Evolutionary conservation across 176 grass and related monocot genomes (phyloP).

Genomic region (Musa acuminata): DNA sequence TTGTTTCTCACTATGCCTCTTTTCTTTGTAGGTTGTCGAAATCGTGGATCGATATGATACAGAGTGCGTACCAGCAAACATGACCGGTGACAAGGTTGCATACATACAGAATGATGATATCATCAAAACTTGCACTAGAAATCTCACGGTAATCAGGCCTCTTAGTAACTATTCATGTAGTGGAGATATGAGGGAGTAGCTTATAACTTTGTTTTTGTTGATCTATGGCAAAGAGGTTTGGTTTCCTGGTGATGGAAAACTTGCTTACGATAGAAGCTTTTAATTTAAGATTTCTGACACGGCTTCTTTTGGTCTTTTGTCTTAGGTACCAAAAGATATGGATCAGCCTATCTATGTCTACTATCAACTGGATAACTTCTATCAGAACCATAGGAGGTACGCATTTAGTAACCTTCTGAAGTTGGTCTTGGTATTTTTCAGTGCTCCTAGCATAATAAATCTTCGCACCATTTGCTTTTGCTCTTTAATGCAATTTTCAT

Average conservation of each 20-base stretch:
- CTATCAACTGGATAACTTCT: slow-evolving; percentile 97
- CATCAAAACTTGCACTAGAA: slow-evolving; percentile 68
- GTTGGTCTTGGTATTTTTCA: background rate
- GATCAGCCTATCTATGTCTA: slow-evolving; percentile 84
- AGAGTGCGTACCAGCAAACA: slow-evolving; percentile 46
- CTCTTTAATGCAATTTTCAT: background rate
- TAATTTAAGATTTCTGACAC: background rate
- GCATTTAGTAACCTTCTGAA: background rate
- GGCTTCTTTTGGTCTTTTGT: slow-evolving; percentile 24
- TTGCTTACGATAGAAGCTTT: background rate
- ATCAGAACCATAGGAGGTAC: slow-evolving; percentile 99
- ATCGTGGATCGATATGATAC: slow-evolving; percentile 69
- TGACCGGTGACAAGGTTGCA: slow-evolving; percentile 50
- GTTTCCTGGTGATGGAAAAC: background rate
- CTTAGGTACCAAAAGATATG: slow-evolving; percentile 77
- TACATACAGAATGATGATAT: slow-evolving; percentile 46
- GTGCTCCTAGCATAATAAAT: background rate
- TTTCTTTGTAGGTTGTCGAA: slow-evolving; percentile 71
- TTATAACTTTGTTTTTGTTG: background rate
- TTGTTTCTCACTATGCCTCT: background rate
- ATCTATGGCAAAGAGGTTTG: slow-evolving; percentile 1
- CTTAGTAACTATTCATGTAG: background rate
- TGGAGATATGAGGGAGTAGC: background rate
- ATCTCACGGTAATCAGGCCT: slow-evolving; percentile 39
- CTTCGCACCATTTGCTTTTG: background rate